Evolutionary conservation across 169 alveolate species (phyloP).

Genomic region (Perkinsus olseni): DNA sequence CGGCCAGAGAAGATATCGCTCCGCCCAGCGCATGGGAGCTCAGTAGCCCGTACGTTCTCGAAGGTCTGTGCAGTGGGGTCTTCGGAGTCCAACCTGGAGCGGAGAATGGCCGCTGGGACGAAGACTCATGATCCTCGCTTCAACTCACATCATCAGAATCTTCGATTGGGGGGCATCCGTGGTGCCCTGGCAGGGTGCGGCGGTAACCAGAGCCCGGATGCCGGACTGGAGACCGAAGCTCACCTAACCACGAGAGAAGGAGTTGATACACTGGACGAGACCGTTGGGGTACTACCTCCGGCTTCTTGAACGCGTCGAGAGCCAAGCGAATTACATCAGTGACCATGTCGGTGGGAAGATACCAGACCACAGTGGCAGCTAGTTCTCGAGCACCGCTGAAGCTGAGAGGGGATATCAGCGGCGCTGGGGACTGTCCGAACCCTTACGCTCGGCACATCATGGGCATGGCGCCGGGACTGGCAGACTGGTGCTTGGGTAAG

Average conservation of each 20-base stretch:
- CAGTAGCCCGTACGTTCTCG: neutral
- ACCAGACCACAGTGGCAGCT: neutral
- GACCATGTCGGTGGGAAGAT: neutral
- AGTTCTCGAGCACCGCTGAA: neutral
- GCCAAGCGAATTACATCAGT: neutral
- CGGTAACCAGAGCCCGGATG: neutral
- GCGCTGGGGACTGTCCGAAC: neutral
- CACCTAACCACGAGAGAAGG: neutral
- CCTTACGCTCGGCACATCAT: neutral
- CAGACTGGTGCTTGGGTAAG: neutral
- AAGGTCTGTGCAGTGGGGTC: neutral
- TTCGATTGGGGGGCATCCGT: neutral
- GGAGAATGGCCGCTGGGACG: neutral
- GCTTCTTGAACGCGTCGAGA: neutral
- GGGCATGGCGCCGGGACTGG: neutral
- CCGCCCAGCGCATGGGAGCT: neutral
- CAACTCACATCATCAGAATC: neutral
- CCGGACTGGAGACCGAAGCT: neutral
- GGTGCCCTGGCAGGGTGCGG: neutral
- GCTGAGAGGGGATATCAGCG: neutral
- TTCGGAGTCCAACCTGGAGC: neutral
- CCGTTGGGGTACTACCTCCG: neutral
- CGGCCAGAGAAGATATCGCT: neutral
- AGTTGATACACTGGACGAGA: neutral
- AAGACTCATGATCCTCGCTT: neutral